A percentile compares a stretch with the other conserved stretches of the same genome.
phyloP scores from a whole-genome alignment of 2,329 filamentous ascomycete genomes.

The Colletotrichum falcatum region DNA sequence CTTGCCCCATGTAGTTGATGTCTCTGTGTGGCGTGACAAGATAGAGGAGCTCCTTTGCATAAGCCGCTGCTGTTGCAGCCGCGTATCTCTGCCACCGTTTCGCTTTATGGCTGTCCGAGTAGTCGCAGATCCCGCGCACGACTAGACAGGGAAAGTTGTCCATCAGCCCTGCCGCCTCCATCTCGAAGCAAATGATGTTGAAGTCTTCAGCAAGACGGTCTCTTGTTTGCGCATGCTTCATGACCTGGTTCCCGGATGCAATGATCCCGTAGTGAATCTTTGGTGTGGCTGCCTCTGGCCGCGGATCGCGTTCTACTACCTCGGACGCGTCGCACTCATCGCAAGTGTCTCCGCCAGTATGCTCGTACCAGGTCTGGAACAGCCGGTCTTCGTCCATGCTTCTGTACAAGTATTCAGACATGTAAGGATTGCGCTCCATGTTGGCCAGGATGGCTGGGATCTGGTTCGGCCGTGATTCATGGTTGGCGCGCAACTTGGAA shows the following conservation, averaged over 20 bases:
- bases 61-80: conserved; percentile 44
- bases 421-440: neutral
- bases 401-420: neutral
- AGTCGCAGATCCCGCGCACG: conserved; percentile 49
- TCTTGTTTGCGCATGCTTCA: conserved; percentile 39
- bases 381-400: neutral
- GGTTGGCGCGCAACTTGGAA: neutral
- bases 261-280: conserved; percentile 45
- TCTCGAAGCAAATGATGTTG: conserved; percentile 43
- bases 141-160: conserved; percentile 44
- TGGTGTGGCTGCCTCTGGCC: neutral
- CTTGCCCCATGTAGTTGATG: rapidly evolving
- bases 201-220: conserved; percentile 22
- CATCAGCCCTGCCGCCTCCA: conserved; percentile 44
- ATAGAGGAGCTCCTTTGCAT: conserved; percentile 39
- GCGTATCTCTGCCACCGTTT: conserved; percentile 45
- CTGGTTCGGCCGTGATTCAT: neutral
- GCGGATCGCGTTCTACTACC: rapidly evolving
- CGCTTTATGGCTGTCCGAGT: conserved; percentile 48
- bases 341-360: neutral
- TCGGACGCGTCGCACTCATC: neutral
- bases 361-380: neutral
- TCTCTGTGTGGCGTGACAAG: neutral
- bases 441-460: neutral
- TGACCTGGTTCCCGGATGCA: conserved; percentile 44